Percentiles rank a stretch among this genome's conserved stretches.
Conservation (phyloP, 176 grass and related monocot species). For the Triticum monococcum region DNA sequence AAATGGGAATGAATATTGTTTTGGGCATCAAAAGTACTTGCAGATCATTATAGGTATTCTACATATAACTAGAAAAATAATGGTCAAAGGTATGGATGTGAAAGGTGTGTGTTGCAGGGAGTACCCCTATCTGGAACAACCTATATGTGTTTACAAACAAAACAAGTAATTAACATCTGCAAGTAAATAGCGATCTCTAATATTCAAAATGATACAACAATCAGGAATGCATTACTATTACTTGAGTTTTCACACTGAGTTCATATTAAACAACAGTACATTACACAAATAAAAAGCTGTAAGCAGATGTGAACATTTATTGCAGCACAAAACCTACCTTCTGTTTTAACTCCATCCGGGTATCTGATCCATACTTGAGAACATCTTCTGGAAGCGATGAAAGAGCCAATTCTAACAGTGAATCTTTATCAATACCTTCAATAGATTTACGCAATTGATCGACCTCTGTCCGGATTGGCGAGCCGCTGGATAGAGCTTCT, state of each 20-base stretch:
- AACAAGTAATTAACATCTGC: not conserved
- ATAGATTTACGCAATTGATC: slow-evolving; percentile 66
- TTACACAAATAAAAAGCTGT: not conserved
- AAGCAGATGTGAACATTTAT: not conserved
- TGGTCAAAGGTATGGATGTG: slow-evolving; percentile 3
- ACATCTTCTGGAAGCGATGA: slow-evolving; percentile 83
- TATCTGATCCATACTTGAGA: slow-evolving; percentile 73
- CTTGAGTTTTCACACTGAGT: not conserved
- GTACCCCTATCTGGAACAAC: not conserved
- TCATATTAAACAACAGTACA: not conserved
- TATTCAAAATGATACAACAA: slow-evolving; percentile 9
- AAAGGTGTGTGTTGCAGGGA: not conserved
- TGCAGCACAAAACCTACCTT: slow-evolving; percentile 52
- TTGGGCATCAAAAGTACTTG: slow-evolving; percentile 2
- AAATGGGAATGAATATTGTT: not conserved
- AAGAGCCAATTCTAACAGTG: slow-evolving; percentile 79
- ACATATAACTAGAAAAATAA: not conserved
- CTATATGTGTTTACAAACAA: not conserved
- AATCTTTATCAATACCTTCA: slow-evolving; percentile 96
- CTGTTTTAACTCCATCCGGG: slow-evolving; percentile 66
- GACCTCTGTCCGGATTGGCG: slow-evolving; percentile 72
- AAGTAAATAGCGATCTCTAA: not conserved
- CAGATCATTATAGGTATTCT: not conserved
- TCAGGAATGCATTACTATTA: not conserved
- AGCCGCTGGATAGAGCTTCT: slow-evolving; percentile 82